These are phyloP conservation scores for Lithospermum erythrorhizon DNA, from an alignment of 257 asterid species.

Conservation along the genomic window DNA sequence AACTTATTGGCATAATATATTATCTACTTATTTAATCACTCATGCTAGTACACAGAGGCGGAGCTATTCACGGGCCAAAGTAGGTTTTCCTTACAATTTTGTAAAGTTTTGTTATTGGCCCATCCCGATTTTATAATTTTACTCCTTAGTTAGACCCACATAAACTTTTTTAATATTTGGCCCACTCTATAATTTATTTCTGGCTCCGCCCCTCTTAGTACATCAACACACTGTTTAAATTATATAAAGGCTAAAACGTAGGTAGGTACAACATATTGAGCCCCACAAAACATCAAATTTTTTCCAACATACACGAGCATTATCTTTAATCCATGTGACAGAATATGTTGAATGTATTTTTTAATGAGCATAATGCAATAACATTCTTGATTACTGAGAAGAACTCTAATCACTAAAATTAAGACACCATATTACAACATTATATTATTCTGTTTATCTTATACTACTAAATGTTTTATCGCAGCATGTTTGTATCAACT, in stretches of 20 bases:
- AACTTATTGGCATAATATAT: not conserved
- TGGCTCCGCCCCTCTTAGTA: too few species aligned
- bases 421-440: not conserved
- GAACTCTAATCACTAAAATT: not conserved
- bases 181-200: too few species aligned
- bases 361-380: not conserved
- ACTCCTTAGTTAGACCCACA: too few species aligned
- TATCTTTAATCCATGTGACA: not conserved
- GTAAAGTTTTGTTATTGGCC: too few species aligned
- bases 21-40: not conserved
- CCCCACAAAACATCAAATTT: not conserved
- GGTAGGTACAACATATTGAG: not conserved
- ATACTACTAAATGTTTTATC: not conserved
- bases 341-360: not conserved
- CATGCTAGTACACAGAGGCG: too few species aligned
- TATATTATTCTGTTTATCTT: not conserved
- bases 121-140: too few species aligned
- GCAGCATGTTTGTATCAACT: slow-evolving; percentile 89
- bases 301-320: not conserved
- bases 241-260: too few species aligned
- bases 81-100: too few species aligned
- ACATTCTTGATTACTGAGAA: slow-evolving; percentile 1
- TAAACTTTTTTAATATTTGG: too few species aligned
- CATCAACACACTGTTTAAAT: too few species aligned
- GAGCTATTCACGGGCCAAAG: too few species aligned